Percentiles rank a stretch among this genome's conserved stretches.
Conservation (phyloP, 192 early-diverging fungal species). For the Mortierella hygrophila region DNA sequence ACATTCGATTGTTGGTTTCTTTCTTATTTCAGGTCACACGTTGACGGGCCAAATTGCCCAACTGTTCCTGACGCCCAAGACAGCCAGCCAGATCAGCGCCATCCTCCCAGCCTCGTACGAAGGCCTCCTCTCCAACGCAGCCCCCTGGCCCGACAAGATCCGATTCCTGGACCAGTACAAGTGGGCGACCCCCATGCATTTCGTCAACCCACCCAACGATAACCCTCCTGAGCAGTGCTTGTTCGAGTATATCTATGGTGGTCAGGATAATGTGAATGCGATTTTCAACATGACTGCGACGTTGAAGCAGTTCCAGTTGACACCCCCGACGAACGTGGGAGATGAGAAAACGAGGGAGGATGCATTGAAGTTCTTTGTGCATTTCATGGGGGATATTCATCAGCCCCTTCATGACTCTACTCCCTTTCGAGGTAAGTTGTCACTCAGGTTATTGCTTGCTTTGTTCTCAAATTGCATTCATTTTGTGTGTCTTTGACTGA, state of each 20-base stretch:
- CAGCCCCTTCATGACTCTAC: conserved; percentile 59
- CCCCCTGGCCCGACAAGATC: conserved; percentile 34
- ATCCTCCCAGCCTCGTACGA: conserved; percentile 38
- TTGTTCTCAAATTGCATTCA: not conserved
- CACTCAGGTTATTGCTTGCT: not conserved
- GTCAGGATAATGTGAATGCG: conserved; percentile 51
- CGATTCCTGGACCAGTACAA: conserved; percentile 20
- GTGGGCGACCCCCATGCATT: conserved; percentile 51
- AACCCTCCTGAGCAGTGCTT: conserved; percentile 54
- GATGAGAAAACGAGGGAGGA: conserved; percentile 14
- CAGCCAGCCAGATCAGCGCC: conserved; percentile 14
- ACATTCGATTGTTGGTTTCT: not conserved
- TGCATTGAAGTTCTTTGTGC: conserved; percentile 59
- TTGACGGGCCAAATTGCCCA: conserved; percentile 58
- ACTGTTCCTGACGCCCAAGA: conserved; percentile 51
- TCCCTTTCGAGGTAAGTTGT: not conserved
- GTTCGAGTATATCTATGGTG: conserved; percentile 29
- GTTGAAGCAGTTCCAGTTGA: conserved; percentile 32
- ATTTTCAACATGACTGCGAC: conserved; percentile 56
- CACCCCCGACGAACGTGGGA: conserved; percentile 20
- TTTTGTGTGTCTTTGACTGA: not conserved
- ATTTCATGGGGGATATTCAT: conserved; percentile 64
- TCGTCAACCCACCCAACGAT: conserved; percentile 36
- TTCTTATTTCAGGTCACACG: conserved; percentile 41
- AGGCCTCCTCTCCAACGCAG: conserved; percentile 43